Evolutionary conservation across 352 stramenopile genomes (phyloP).

Genomic region (Globisporangium megalacanthum): DNA sequence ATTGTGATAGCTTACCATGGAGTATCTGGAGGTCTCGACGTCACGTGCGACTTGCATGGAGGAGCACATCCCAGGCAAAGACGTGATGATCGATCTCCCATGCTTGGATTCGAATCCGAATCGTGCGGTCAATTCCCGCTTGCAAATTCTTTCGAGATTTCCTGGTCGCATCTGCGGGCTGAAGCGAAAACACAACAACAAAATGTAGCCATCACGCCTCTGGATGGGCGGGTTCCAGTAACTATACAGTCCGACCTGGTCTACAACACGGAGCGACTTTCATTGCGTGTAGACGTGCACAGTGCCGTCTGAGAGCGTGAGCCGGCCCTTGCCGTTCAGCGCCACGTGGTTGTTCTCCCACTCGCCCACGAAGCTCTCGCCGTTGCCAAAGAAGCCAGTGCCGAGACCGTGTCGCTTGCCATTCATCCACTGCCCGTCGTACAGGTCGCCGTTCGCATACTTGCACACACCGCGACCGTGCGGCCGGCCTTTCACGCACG

Average conservation of each 20-base stretch:
- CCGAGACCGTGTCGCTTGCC: slow-evolving; percentile 71
- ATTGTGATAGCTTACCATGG: too few species aligned
- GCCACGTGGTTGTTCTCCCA: slow-evolving; percentile 82
- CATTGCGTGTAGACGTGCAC: slow-evolving; percentile 61
- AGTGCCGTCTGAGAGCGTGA: slow-evolving; percentile 68
- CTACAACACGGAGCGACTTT: not conserved
- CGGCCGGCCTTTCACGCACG: slow-evolving; percentile 53
- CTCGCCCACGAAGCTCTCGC: slow-evolving; percentile 66
- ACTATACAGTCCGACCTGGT: too few species aligned
- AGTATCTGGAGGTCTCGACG: too few species aligned
- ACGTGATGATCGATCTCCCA: too few species aligned
- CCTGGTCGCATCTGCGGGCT: too few species aligned
- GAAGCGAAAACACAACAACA: too few species aligned
- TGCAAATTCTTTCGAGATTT: not conserved
- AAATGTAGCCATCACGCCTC: too few species aligned
- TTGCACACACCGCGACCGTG: slow-evolving; percentile 73
- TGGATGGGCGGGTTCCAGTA: too few species aligned
- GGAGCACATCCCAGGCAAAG: too few species aligned
- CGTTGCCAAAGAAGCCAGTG: slow-evolving; percentile 67
- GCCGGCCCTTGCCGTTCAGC: slow-evolving; percentile 58
- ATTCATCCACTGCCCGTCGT: slow-evolving; percentile 78
- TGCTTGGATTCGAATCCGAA: not conserved
- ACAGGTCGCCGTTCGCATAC: slow-evolving; percentile 79
- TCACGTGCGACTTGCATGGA: too few species aligned
- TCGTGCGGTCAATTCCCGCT: not conserved